Conservation (phyloP, 345 rosid genomes). For the Xanthoceras sorbifolium region DNA sequence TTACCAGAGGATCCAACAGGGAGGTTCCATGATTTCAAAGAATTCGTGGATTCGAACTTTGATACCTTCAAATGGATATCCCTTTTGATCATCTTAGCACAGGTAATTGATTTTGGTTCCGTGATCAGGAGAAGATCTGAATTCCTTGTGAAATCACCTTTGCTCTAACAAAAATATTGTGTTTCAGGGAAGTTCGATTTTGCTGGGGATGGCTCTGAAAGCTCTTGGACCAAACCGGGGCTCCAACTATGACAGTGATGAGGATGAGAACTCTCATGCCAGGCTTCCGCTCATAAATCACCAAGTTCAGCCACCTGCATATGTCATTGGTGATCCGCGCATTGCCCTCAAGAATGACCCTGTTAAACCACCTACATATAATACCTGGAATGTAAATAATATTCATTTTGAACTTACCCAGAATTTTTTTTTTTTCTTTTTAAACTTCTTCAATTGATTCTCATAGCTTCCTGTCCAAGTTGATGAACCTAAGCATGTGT, state of each 20-base stretch:
- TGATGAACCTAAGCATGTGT: neutral
- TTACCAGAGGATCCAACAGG: slow-evolving; percentile 63
- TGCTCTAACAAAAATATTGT: too few species aligned
- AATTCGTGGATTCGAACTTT: slow-evolving; percentile 48
- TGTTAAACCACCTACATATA: slow-evolving; percentile 10
- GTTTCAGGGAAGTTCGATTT: slow-evolving; percentile 42
- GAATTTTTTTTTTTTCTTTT: neutral
- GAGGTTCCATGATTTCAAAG: slow-evolving; percentile 48
- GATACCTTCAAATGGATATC: slow-evolving; percentile 49
- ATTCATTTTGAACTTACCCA: neutral
- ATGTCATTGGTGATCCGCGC: slow-evolving; percentile 22
- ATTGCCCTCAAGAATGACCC: slow-evolving; percentile 18
- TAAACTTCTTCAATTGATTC: slow-evolving; percentile 5
- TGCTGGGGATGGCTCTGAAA: slow-evolving; percentile 42
- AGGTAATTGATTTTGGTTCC: slow-evolving; percentile 31
- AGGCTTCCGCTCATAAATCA: slow-evolving; percentile 43
- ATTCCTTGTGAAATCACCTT: neutral
- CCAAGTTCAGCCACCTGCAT: slow-evolving; percentile 23
- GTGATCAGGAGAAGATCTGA: neutral
- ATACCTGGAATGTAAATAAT: slow-evolving; percentile 33
- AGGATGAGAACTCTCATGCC: slow-evolving; percentile 20
- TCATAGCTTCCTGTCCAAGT: neutral
- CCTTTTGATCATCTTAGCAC: slow-evolving; percentile 36
- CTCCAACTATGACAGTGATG: slow-evolving; percentile 33
- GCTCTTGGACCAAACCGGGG: slow-evolving; percentile 23